These are phyloP conservation scores for Eucalyptus sp. DNA, from an alignment of 345 rosid genomes.

Conservation along the genomic window DNA sequence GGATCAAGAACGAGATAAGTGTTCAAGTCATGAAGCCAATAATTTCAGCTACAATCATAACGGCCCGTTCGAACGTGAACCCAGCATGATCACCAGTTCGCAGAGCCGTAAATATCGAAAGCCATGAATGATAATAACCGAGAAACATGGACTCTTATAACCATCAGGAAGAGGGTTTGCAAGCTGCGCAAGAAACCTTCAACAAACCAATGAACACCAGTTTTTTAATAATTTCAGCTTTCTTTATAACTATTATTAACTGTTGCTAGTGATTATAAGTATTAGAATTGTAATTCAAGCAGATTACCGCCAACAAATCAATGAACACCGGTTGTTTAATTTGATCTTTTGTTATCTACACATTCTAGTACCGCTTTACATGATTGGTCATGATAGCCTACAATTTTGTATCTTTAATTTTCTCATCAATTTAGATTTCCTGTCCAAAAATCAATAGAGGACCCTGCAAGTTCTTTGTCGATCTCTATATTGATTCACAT, in stretches of 20 bases:
- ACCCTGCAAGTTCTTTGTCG: fast-evolving
- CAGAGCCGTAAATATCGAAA: neutral
- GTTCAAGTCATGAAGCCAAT: neutral
- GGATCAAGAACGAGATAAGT: neutral
- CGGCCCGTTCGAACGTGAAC: neutral
- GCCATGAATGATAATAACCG: neutral
- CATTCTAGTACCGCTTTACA: neutral
- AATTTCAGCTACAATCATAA: neutral
- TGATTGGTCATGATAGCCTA: neutral
- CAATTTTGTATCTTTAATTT: neutral
- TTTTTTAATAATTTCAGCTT: neutral
- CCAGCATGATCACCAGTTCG: neutral
- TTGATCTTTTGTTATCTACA: neutral
- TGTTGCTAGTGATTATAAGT: neutral
- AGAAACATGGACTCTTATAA: neutral
- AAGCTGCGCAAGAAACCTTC: neutral
- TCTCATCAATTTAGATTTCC: neutral
- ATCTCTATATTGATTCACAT: neutral
- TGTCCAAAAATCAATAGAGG: neutral
- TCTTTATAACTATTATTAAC: too few relatives aligned
- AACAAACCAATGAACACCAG: too few relatives aligned
- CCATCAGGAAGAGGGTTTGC: neutral
- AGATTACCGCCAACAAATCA: neutral
- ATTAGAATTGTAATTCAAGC: neutral
- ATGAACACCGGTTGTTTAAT: neutral